Evolutionary conservation across 192 early-diverging fungal genomes (phyloP), one percentile per base, ranked within the genome.

Genomic region (Paraglomus occultum): DNA sequence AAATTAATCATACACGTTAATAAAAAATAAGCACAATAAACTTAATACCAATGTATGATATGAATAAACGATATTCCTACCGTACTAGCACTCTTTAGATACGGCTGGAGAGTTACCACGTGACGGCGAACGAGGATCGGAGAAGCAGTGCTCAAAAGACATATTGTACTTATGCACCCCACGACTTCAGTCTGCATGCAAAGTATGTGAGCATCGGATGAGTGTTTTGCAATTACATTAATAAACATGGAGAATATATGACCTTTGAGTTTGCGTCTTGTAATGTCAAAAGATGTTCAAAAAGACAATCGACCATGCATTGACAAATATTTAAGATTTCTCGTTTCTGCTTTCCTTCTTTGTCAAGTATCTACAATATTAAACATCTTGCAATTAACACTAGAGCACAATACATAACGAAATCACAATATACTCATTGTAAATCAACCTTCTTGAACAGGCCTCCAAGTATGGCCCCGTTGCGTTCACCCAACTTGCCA

Each of bases 241-340:
- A 31, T 31, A 3, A 3, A 31, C 31, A 31, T 10, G 20, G 7
- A 15, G 1, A 39, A 39, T 49, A 57, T 49, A 57, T 9, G 39
- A 70, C 63, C 15, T 67, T 72, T 51, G 70, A 72, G 14, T 67
- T 66, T 4, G 72, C 63, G 61, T 92, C 90, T 38, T 94, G 90
- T 1, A 88, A 76, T 12, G 72, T 74, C 46, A 93, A 75, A 43
- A 93, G 74, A 51, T 82, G 81, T 39, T 94, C 92, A 73, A 91
- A 82, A 0, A 93, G 77, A 46, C 89, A 87, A 63, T 94, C 91
- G 9, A 93, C 87, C 43, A 92, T 79, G 62, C 81, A 84, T 38
- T 82, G 80, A 20, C 86, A 83, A 14, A 91, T 81, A 44, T 78
- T 74, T 59, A 84, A 46, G 15, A 89, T 77, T 55, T 79, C 76